Evolutionary conservation across 2,329 filamentous ascomycete species (phyloP).

Genomic region (Cercospora sesami): DNA sequence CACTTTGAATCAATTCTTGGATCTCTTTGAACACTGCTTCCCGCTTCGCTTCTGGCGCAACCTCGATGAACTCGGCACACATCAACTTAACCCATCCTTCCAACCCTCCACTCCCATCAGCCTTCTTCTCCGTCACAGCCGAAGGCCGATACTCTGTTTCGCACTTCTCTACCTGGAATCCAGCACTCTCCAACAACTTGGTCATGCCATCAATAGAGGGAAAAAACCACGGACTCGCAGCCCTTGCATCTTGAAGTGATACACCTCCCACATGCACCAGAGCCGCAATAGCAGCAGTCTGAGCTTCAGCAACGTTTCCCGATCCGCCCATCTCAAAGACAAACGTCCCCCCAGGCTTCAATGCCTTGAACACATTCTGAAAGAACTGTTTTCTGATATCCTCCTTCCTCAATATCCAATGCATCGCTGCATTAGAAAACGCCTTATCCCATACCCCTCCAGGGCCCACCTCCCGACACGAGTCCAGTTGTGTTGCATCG

Average conservation of each 20-base stretch:
- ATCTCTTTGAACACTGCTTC: constrained; percentile 58
- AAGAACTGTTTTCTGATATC: constrained; percentile 55
- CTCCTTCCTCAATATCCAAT: constrained; percentile 53
- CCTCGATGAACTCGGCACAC: constrained; percentile 59
- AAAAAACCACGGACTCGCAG: constrained; percentile 69
- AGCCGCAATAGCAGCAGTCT: constrained; percentile 57
- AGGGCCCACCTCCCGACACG: constrained; percentile 21
- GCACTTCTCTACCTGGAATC: constrained; percentile 48
- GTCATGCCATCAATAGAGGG: constrained; percentile 63
- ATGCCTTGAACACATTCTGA: constrained; percentile 50
- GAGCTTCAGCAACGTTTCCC: constrained; percentile 66
- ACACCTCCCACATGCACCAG: constrained; percentile 52
- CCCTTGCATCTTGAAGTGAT: constrained; percentile 51
- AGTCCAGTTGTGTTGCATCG: constrained; percentile 36
- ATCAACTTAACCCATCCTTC: constrained; percentile 59
- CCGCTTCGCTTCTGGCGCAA: constrained; percentile 48
- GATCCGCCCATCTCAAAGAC: constrained; percentile 72
- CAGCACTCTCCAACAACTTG: constrained; percentile 40
- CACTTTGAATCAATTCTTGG: constrained; percentile 55
- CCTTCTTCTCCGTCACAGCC: constrained; percentile 43
- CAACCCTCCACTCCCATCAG: constrained; percentile 29
- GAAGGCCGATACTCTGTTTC: constrained; percentile 69
- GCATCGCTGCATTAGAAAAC: constrained; percentile 48
- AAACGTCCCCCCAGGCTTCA: constrained; percentile 59
- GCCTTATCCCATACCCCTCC: constrained; percentile 41